Conservation (phyloP, 495 filamentous ascomycete genomes). For the Glutinoglossum americanum region DNA sequence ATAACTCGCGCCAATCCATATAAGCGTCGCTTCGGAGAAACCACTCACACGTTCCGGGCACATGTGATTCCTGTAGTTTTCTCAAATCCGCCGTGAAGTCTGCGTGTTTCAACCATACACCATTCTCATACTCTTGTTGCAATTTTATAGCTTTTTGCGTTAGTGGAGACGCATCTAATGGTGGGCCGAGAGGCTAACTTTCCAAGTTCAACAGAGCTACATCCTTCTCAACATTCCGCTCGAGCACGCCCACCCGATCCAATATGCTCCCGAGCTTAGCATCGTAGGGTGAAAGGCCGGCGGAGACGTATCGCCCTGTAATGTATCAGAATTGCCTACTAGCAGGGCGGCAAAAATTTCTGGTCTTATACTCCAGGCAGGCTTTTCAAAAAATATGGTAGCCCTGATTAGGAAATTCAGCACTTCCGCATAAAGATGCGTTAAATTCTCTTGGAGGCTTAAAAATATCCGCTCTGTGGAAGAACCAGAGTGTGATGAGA, state of each 20-base stretch:
- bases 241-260: too few relatives aligned
- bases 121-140: conserved; percentile 5
- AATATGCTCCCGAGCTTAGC: too few relatives aligned
- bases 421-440: conserved; percentile 4
- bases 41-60: conserved; percentile 5
- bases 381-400: conserved; percentile 4
- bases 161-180: too few relatives aligned
- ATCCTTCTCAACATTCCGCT: too few relatives aligned
- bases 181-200: too few relatives aligned
- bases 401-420: conserved; percentile 6
- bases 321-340: too few relatives aligned
- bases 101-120: conserved; percentile 4
- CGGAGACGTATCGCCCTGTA: too few relatives aligned
- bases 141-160: background rate
- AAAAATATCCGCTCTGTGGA: background rate
- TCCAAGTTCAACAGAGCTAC: too few relatives aligned
- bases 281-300: too few relatives aligned
- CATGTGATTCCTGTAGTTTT: conserved; percentile 3
- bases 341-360: too few relatives aligned
- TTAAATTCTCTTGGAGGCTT: conserved; percentile 3
- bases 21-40: conserved; percentile 2
- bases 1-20: background rate
- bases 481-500: background rate
- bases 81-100: conserved; percentile 6
- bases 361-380: background rate